Evolutionary conservation across 148 eudicot species (phyloP).

Genomic region (Chenopodium suecicum): DNA sequence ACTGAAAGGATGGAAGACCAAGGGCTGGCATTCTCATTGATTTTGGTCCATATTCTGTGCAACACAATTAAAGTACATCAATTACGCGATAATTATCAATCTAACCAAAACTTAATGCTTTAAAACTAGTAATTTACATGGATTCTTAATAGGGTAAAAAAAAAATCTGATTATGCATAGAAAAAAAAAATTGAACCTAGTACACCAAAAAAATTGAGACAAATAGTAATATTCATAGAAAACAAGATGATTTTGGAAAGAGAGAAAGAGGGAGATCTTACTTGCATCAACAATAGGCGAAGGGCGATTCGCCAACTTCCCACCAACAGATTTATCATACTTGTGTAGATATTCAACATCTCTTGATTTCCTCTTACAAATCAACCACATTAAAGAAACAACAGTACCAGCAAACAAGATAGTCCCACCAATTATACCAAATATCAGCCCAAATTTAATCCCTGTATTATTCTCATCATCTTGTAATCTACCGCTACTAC

Average conservation of each 20-base stretch:
- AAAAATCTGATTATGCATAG: too few relatives aligned
- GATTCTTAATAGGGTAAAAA: not conserved
- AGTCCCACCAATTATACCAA: constrained; percentile 62
- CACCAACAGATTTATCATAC: constrained; percentile 47
- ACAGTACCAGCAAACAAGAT: constrained; percentile 36
- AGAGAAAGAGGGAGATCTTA: constrained; percentile 31
- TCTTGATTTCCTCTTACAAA: constrained; percentile 29
- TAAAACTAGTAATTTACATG: not conserved
- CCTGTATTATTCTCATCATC: constrained; percentile 33
- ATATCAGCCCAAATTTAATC: constrained; percentile 53
- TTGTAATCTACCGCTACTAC: not conserved
- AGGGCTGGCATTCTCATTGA: constrained; percentile 55
- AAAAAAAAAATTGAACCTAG: not conserved
- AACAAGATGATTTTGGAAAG: not conserved
- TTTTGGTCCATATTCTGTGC: constrained; percentile 59
- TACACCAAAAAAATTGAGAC: not conserved
- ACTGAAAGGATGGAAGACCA: constrained; percentile 68
- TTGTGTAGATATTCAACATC: constrained; percentile 18
- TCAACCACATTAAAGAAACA: constrained; percentile 43
- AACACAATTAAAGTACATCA: not conserved
- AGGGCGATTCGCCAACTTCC: constrained; percentile 36
- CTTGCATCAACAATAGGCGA: constrained; percentile 53
- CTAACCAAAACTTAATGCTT: not conserved
- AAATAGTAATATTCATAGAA: not conserved
- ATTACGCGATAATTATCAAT: not conserved